phyloP scores from a whole-genome alignment of 164 flowering plant genomes.

The Magnolia changhungtana region DNA sequence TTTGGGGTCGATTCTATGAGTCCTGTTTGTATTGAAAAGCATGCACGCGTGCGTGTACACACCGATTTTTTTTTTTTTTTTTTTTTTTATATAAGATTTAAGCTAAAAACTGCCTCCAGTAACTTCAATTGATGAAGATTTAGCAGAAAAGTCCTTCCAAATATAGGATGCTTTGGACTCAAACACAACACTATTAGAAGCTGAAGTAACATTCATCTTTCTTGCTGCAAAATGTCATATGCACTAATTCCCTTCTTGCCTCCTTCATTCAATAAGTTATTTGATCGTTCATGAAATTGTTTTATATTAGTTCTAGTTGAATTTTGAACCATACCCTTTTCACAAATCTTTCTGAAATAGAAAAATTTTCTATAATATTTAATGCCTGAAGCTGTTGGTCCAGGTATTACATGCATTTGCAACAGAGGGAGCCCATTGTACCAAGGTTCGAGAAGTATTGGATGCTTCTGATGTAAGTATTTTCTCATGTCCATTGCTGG shows the following conservation, averaged over 20 bases:
- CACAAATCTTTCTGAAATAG: background rate
- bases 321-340: too few species aligned
- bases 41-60: too few species aligned
- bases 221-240: background rate
- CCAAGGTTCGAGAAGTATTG: conserved; percentile 81
- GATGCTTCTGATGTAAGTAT: conserved; percentile 85
- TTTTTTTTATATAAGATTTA: too few species aligned
- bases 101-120: too few species aligned
- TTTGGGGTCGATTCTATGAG: too few species aligned
- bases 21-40: too few species aligned
- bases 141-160: background rate
- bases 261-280: background rate
- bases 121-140: background rate
- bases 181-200: background rate
- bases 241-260: background rate
- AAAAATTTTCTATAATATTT: background rate
- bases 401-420: conserved; percentile 99
- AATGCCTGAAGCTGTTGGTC: conserved; percentile 4
- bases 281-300: background rate
- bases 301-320: background rate
- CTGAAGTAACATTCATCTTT: background rate
- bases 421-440: conserved; percentile 95
- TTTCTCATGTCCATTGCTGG: background rate
- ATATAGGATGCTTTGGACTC: background rate
- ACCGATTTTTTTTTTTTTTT: too few species aligned